Evolutionary conservation across 148 eudicot species (phyloP).

Genomic region (Camellia lanceoleosa): DNA sequence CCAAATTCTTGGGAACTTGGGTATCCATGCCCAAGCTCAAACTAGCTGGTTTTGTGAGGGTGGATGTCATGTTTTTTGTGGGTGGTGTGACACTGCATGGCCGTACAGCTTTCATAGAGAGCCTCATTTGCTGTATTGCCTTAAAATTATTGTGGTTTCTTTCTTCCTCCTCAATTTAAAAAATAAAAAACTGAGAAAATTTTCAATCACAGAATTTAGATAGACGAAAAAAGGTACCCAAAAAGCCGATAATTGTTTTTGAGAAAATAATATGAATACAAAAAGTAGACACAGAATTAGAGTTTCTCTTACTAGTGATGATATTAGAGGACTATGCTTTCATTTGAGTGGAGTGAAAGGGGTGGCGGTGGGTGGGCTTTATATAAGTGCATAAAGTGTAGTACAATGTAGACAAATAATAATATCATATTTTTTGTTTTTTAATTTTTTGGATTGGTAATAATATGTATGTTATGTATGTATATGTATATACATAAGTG

Average conservation of each 20-base stretch:
- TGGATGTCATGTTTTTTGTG: background rate
- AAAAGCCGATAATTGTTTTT: too few relatives aligned
- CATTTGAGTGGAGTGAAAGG: background rate
- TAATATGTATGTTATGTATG: background rate
- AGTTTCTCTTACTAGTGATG: too few relatives aligned
- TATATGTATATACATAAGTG: background rate
- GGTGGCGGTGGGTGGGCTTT: background rate
- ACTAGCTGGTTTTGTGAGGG: background rate
- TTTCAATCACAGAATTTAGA: too few relatives aligned
- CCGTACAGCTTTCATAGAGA: conserved; percentile 12
- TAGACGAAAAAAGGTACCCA: too few relatives aligned
- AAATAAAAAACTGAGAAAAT: too few relatives aligned
- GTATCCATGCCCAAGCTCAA: too few relatives aligned
- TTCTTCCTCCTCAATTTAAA: too few relatives aligned
- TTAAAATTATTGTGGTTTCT: too few relatives aligned
- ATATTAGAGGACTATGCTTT: too few relatives aligned
- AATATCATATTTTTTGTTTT: background rate
- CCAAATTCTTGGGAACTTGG: conserved; percentile 1
- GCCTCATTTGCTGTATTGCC: conserved; percentile 8
- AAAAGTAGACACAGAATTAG: too few relatives aligned
- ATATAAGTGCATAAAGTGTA: background rate
- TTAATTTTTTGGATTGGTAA: too few relatives aligned
- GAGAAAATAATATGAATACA: too few relatives aligned
- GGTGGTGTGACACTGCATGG: conserved; percentile 16
- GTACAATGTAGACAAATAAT: background rate